Evolutionary conservation across 2,329 filamentous ascomycete genomes (phyloP), one percentile per base, ranked within the genome.

Genomic region (Hortaea werneckii): DNA sequence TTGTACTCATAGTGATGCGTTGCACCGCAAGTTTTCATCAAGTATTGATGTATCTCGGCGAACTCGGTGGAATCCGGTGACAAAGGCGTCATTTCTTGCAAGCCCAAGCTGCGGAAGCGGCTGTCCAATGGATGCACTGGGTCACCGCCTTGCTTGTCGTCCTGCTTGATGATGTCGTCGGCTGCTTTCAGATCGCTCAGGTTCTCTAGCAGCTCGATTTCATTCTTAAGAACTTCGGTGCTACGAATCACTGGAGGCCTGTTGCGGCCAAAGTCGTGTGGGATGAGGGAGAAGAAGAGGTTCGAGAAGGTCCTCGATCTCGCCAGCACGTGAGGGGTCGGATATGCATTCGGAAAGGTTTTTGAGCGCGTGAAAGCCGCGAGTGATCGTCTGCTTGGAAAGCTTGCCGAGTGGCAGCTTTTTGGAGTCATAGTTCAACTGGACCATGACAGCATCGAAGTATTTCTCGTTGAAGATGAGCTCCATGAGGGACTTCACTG

Each of bases 121-220:
- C 74, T 74, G 61, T 94, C 87, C 11, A 86, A 58, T 9, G 69
- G 12, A n/a, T 41, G 40, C 8, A 39, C 20, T 13, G 11, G 10
- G 10, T 39, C 37, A 26, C 8, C 37, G 9, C 10, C 10, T 6
- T 74, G 70, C 28, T 76, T 67, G 35, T 67, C 66, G 50, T 71
- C 65, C 34, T 68, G 68, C 65, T 86, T 88, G 76, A 94, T 82
- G 58, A 94, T 83, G 27, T 82, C 76, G 20, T 80, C 78, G 1
- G 86, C 82, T 49, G 86, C 82, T 65, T 89, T 88, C 85, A 94
- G 90, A 58, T 92, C 86, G 2, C 80, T 82, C 60, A 94, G 69
- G 50, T 80, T 85, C 58, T 94, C 86, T 1, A 94, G 76, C 53
- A 94, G 74, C 39, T 86, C 83, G 54, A 90, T 76, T 66, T 94